These are phyloP conservation scores for Apostasia ramifera DNA, from an alignment of 106 monocot genomes.

Conservation along the genomic window DNA sequence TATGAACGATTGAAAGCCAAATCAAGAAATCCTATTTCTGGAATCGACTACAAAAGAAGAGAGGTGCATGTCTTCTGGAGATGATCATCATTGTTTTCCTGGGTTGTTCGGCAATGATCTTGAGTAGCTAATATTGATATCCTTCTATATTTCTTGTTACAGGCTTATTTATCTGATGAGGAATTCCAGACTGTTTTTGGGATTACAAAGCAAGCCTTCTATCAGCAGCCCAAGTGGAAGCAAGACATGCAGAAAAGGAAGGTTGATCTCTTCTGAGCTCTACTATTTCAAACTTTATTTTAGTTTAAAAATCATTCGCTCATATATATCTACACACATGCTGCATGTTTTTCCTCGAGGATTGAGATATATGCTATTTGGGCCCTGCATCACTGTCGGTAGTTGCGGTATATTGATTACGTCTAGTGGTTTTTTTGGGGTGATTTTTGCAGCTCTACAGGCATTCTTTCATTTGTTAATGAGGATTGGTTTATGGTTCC, in stretches of 20 bases:
- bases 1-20: slow-evolving; percentile 77
- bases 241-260: slow-evolving; percentile 90
- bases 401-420: not conserved
- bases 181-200: slow-evolving; percentile 76
- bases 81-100: not conserved
- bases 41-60: slow-evolving; percentile 78
- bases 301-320: too few relatives aligned
- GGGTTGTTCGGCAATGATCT: too few relatives aligned
- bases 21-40: slow-evolving; percentile 63
- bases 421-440: too few relatives aligned
- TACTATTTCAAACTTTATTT: too few relatives aligned
- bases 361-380: not conserved
- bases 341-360: not conserved
- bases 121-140: not conserved
- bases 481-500: too few relatives aligned
- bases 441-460: too few relatives aligned
- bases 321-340: too few relatives aligned
- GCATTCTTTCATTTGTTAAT: too few relatives aligned
- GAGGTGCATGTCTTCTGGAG: slow-evolving; percentile 37
- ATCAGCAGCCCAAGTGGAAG: slow-evolving; percentile 86
- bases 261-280: slow-evolving; percentile 63
- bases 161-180: slow-evolving; percentile 73
- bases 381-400: too few relatives aligned
- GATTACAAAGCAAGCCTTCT: slow-evolving; percentile 70
- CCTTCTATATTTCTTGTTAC: not conserved